Base-by-base conservation (phyloP, 1,284 basidiomycete species). In the Cutaneotrichosporon sp. region DNA sequence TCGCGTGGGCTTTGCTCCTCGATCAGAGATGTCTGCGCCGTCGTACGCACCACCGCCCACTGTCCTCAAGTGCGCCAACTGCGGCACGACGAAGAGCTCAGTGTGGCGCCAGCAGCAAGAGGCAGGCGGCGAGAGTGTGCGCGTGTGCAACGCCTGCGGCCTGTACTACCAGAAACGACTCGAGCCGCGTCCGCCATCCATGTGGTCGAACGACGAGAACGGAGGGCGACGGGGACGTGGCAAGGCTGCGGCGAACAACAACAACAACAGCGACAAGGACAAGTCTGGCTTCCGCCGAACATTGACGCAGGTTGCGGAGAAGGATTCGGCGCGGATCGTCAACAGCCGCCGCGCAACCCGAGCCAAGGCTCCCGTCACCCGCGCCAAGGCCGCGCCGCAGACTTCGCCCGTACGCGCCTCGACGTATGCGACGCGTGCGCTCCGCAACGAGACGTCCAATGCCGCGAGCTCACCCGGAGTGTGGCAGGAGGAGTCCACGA, bases 141-240 rank as follows among this genome's bases (percentile, higher is more conserved):
- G 67, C 43, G 68, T 73, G 12, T 75, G 73, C 60, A 75, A 75
- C 60, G 73, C 73, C n/a, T 75, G 73, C 46, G 73, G 73, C 1
- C 58, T 75, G 22, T 75, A 73, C 61, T 73, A 63, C 63, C 72
- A 75, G 56, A 69, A 71, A 59, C 63, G 60, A 37, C 58, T 65
- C 8, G 58, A 52, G 15, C 70, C 73, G 68, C 64, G 71, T 12
- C 71, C 73, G 4, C 65, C 68, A 8, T 62, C 56, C 4, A 46
- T 73, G 22, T 75, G 71, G 73, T 59, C 62, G 15, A 43, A 40
- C 21, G 63, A 69, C 56, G 64, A 68, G n/a, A 64, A 66, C 35
- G 53, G 64, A 4, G 17, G 15, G 4, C 33, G 42, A 12, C 48
- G 52, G 47, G 43, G 30, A 8, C 30, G 43, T 17, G 34, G 49